Evolutionary conservation across 75 land plant genomes (phyloP), one percentile per base, ranked within the genome.

Genomic region (Pinus albicaulis): DNA sequence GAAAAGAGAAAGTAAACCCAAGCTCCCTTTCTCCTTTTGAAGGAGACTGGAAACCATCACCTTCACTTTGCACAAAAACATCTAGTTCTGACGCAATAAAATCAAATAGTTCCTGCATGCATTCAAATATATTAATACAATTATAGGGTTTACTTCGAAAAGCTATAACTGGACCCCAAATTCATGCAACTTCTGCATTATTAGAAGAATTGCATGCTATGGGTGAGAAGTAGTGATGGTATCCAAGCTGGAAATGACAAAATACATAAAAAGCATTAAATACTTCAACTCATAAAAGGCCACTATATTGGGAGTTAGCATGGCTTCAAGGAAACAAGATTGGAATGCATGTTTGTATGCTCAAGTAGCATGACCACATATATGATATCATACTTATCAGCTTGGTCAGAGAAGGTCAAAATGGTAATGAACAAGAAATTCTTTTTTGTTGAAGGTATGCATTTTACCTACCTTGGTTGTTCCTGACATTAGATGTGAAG

Each of bases 1-100:
- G 95, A 81, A 91, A 92, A 59, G 96, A 87, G 74, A 93, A 89
- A 20, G 94, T 87, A 78, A 93, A 92, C 0, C 96, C 96, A 76
- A 93, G 76, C 25, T 84, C 87, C 82, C 59, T 85, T 78, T 74
- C 74, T 78, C 73, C 64, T 5, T 36, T 81, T 14, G 68, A 26
- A 22, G 77, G 55, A 56, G 25, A 4, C 24, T 83, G 77, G 48
- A 74, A 71, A 36, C 28, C 74, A 12, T 76, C 57, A 57, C 55
- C 81, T 80, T 84, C 88, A 13, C 22, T 86, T 53, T 78, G 80
- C 53, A 90, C 86, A 83, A 92, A 91, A 4, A 84, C 28, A 74
- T 86, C 76, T 19, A 92, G 34, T 34, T 79, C 14, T 16, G 26
- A 56, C 4, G 87, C 95, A 72, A 92, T 91, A 73, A 81, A 91